phyloP scores from a whole-genome alignment of 2,329 filamentous ascomycete genomes.

The Microcyclosporella mali region DNA sequence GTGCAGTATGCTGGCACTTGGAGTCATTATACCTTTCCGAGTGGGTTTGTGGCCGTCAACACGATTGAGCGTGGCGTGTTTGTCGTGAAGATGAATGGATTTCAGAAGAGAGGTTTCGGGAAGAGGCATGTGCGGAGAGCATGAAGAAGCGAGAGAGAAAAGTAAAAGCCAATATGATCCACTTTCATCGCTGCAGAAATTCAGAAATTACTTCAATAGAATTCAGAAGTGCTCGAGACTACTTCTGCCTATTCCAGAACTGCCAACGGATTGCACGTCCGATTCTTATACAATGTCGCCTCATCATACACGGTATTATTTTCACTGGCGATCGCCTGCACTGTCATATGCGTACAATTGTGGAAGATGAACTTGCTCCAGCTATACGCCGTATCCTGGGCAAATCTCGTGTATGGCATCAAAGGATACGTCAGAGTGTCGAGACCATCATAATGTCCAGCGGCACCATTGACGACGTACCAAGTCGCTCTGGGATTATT shows the following conservation, averaged over 20 bases:
- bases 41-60: constrained; percentile 47
- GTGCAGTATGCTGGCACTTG: constrained; percentile 35
- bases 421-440: constrained; percentile 20
- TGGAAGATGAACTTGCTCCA: constrained; percentile 38
- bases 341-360: constrained; percentile 34
- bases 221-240: too few relatives aligned
- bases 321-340: constrained; percentile 32
- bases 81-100: constrained; percentile 37
- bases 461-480: constrained; percentile 48
- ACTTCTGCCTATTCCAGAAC: too few relatives aligned
- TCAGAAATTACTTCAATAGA: too few relatives aligned
- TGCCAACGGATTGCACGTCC: constrained; percentile 1
- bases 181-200: too few relatives aligned
- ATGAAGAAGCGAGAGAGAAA: too few relatives aligned
- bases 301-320: constrained; percentile 29
- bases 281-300: constrained; percentile 27
- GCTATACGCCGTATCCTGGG: constrained; percentile 32
- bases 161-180: too few relatives aligned
- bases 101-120: constrained; percentile 2
- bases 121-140: constrained; percentile 8
- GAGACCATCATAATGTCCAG: constrained; percentile 49
- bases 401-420: constrained; percentile 26
- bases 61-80: constrained; percentile 49
- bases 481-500: constrained; percentile 46
- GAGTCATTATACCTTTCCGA: constrained; percentile 47